phyloP scores from a whole-genome alignment of 164 flowering plant species.

The Platanus orientalis region DNA sequence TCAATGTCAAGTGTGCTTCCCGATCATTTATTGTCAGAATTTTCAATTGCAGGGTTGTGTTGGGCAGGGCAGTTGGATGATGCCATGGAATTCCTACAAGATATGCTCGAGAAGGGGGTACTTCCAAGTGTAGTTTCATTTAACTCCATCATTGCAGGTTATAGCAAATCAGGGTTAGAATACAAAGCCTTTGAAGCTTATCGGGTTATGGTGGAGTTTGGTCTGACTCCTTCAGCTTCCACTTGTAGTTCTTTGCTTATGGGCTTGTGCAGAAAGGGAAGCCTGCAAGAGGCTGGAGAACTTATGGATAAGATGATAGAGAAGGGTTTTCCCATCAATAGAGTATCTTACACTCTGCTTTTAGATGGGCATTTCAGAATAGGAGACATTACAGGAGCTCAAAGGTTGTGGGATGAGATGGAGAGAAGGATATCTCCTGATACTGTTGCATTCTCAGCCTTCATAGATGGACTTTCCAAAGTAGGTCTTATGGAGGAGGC shows the following conservation, averaged over 20 bases:
- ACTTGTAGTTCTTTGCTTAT: conserved; percentile 73
- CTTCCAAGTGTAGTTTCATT: conserved; percentile 63
- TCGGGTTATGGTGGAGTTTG: conserved; percentile 49
- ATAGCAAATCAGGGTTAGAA: conserved; percentile 54
- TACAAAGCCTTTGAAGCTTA: conserved; percentile 60
- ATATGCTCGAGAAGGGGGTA: conserved; percentile 66
- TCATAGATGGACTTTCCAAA: conserved; percentile 70
- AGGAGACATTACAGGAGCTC: conserved; percentile 57
- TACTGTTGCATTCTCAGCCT: conserved; percentile 75
- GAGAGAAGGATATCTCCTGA: conserved; percentile 65
- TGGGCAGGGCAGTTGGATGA: conserved; percentile 75
- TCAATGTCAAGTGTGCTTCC: conserved; percentile 30
- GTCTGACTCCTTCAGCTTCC: conserved; percentile 59
- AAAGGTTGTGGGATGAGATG: conserved; percentile 70
- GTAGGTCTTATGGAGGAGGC: conserved; percentile 71
- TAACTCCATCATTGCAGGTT: conserved; percentile 77
- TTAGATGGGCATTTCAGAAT: conserved; percentile 63
- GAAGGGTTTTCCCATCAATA: conserved; percentile 57
- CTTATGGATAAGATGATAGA: conserved; percentile 57
- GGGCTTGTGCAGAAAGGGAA: conserved; percentile 57
- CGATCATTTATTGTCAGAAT: conserved; percentile 41
- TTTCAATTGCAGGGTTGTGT: conserved; percentile 57
- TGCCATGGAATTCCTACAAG: conserved; percentile 44
- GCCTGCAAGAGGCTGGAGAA: conserved; percentile 52
- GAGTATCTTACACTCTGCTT: conserved; percentile 67